Base-by-base conservation (phyloP, 768 basidiomycete species). In the Saitozyma podzolica region DNA sequence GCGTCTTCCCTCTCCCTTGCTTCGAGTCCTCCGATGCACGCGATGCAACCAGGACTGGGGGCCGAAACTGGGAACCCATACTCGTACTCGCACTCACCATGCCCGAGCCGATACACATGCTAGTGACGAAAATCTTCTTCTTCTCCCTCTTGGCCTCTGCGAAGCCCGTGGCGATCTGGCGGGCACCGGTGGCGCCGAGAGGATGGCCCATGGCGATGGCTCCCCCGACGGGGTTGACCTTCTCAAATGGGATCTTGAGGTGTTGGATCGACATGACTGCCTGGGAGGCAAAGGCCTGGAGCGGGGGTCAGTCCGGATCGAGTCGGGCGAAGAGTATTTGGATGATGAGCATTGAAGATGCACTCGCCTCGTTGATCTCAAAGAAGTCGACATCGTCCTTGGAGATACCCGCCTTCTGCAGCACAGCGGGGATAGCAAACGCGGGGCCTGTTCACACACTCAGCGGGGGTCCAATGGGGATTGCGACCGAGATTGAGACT, bases 251-350 rank as follows among this genome's bases (percentile, higher is more conserved):
- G 50, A 95, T 83, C 37, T 83, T 82, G 29, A 94, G 84, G 72
- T 91, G 82, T 71, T 94, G 89, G 8, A 94, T 86, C 56, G 90
- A 93, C 80, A 92, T 89, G n/a, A 89, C 90, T 63, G 91, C 82
- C 84, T 80, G 82, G 86, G 90, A 91, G 87, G 53, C 90, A 86
- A 94, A 95, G 0, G 92, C 92, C 79, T 93, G 89, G 91, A 90
- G 75, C 84, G 91, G 13, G 82, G 91, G 90, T 0, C 85, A 84
- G 57, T 91, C 85, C 11, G 89, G 89, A 89, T 53, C 29, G 29
- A 53, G 51, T 6, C 51, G 14, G 29, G 4, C 13, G 51, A n/a
- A 53, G 51, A 6, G 29, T 2, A 29, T 29, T 29, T 2, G 29
- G 29, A 29, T 5, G 29, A 29, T 29, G 29, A 29, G 29, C 29